phyloP scores from a whole-genome alignment of 495 filamentous ascomycete genomes.

The Pseudoneurospora amorphoporcata region DNA sequence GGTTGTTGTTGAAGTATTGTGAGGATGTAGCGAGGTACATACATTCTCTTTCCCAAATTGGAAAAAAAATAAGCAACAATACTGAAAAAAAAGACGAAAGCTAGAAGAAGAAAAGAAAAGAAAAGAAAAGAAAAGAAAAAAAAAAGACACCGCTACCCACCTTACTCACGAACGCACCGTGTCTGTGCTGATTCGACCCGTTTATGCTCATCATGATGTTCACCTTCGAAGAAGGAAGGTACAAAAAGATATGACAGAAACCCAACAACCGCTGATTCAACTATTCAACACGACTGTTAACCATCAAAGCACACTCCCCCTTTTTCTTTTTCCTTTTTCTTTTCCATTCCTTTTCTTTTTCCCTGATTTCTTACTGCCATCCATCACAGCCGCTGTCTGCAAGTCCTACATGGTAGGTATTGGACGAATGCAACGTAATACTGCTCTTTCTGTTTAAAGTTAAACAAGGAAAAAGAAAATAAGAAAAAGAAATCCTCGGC shows the following conservation, averaged over 20 bases:
- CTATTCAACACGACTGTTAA: neutral
- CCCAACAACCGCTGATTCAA: neutral
- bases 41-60: neutral
- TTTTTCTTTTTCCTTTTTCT: neutral
- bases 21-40: neutral
- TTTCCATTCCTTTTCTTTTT: neutral
- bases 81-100: neutral
- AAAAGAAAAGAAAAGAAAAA: too few species aligned
- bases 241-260: neutral
- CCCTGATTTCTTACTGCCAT: neutral
- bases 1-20: neutral
- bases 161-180: neutral
- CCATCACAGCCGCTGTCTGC: neutral
- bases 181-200: neutral
- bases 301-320: neutral
- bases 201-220: neutral
- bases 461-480: neutral
- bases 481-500: neutral
- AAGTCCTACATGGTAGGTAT: neutral
- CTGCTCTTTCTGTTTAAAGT: neutral
- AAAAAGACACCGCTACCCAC: neutral
- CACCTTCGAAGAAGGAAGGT: neutral
- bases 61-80: neutral
- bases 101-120: neutral
- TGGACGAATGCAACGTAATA: neutral